A percentile compares a stretch with the other conserved stretches of the same genome.
Evolutionary conservation across 306 rosid genomes (phyloP).

Genomic region (Medicago arabica): DNA sequence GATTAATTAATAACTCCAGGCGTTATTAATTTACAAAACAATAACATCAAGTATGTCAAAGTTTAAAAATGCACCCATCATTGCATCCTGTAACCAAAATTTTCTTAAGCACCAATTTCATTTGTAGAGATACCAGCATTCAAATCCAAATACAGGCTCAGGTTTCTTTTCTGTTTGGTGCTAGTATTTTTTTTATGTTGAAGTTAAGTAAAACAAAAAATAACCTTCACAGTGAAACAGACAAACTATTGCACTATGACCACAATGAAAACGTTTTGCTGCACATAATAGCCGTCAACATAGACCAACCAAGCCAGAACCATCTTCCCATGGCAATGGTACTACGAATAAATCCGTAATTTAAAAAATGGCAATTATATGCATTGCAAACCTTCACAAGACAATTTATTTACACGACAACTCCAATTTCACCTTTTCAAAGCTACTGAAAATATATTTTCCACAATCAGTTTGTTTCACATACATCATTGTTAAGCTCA

Average conservation of each 20-base stretch:
- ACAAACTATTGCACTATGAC: no score
- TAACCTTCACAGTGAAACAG: no score
- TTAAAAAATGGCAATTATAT: slow-evolving; percentile 16
- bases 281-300: not conserved
- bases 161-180: not conserved
- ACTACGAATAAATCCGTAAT: not conserved
- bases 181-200: slow-evolving; percentile 1
- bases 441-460: slow-evolving; percentile 32
- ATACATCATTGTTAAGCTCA: slow-evolving; percentile 30
- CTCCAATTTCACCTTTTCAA: slow-evolving; percentile 34
- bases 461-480: slow-evolving; percentile 15
- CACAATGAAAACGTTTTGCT: slow-evolving; percentile 30
- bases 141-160: slow-evolving; percentile 38
- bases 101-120: slow-evolving; percentile 23
- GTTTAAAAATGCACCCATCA: slow-evolving; percentile 28
- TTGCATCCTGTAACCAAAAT: slow-evolving; percentile 8
- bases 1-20: slow-evolving; percentile 15
- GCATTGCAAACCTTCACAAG: slow-evolving; percentile 9
- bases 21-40: slow-evolving; percentile 9
- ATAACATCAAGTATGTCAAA: slow-evolving; percentile 28
- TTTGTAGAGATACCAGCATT: slow-evolving; percentile 16
- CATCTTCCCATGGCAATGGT: not conserved
- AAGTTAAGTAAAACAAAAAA: slow-evolving; percentile 7
- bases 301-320: not conserved
- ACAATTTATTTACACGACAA: slow-evolving; percentile 28